Conservation (phyloP, 2,329 filamentous ascomycete species). For the Hymenoscyphus repandus region DNA sequence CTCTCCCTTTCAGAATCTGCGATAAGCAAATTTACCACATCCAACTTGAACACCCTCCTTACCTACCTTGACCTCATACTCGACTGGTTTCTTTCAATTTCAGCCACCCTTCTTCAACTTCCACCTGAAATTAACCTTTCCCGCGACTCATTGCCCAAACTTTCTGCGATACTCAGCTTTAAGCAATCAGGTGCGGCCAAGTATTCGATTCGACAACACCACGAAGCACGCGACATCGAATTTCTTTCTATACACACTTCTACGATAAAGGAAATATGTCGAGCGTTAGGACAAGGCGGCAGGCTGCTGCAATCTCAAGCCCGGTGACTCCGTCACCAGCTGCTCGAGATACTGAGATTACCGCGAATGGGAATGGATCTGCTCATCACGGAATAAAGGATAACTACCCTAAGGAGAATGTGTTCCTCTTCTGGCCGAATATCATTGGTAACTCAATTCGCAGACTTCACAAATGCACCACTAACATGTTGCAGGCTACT, state of each 20-base stretch:
- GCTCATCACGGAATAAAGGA: constrained; percentile 33
- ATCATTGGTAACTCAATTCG: constrained; percentile 59
- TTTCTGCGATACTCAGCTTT: background rate
- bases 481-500: constrained; percentile 53
- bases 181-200: constrained; percentile 1
- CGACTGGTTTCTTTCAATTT: background rate
- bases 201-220: constrained; percentile 4
- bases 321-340: constrained; percentile 23
- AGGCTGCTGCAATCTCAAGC: constrained; percentile 27
- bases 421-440: constrained; percentile 78
- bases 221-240: constrained; percentile 15
- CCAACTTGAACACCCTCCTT: constrained; percentile 25
- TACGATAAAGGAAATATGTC: constrained; percentile 25
- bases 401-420: constrained; percentile 56
- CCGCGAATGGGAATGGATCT: constrained; percentile 43
- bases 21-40: constrained; percentile 25
- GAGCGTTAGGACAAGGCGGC: constrained; percentile 28
- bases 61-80: background rate
- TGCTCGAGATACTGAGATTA: background rate
- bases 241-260: background rate
- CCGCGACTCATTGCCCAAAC: constrained; percentile 1
- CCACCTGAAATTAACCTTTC: background rate
- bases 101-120: background rate
- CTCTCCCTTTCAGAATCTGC: background rate
- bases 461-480: background rate